Conservation (phyloP, 345 rosid genomes). For the Salix arbutifolia region DNA sequence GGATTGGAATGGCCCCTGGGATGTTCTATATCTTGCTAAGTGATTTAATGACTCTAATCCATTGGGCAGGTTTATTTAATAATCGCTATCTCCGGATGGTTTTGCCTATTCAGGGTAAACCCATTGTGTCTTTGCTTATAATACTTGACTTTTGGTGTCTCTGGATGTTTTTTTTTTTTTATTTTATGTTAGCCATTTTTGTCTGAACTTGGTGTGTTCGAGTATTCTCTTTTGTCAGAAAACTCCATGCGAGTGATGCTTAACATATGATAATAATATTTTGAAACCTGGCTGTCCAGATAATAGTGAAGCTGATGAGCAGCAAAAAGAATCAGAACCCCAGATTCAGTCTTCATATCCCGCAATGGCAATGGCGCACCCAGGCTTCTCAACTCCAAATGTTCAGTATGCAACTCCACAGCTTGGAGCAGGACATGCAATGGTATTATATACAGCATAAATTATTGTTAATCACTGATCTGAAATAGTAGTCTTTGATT, state of each 20-base stretch:
- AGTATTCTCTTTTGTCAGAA: not conserved
- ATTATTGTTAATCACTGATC: not conserved
- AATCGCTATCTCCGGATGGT: not conserved
- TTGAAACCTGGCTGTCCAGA: conserved; percentile 35
- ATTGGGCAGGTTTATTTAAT: not conserved
- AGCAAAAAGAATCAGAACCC: conserved; percentile 50
- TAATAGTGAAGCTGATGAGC: conserved; percentile 63
- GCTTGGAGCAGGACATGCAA: conserved; percentile 47
- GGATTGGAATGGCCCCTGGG: not conserved
- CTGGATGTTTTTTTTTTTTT: not conserved
- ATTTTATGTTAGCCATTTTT: not conserved
- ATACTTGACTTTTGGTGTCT: not conserved
- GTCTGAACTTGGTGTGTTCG: not conserved
- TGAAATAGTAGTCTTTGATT: not conserved
- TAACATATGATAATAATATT: conserved; percentile 1
- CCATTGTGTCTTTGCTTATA: not conserved
- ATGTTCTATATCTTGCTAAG: not conserved
- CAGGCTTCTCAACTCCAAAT: conserved; percentile 44
- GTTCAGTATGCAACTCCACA: conserved; percentile 48
- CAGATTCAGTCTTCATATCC: conserved; percentile 42
- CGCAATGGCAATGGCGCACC: conserved; percentile 44
- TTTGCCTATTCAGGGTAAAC: not conserved
- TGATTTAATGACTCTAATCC: not conserved
- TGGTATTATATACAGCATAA: conserved; percentile 41
- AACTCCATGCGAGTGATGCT: not conserved